Evolutionary conservation across 1,139 yeast species (phyloP).

Genomic region (Debaryomyces psychrophilus): DNA sequence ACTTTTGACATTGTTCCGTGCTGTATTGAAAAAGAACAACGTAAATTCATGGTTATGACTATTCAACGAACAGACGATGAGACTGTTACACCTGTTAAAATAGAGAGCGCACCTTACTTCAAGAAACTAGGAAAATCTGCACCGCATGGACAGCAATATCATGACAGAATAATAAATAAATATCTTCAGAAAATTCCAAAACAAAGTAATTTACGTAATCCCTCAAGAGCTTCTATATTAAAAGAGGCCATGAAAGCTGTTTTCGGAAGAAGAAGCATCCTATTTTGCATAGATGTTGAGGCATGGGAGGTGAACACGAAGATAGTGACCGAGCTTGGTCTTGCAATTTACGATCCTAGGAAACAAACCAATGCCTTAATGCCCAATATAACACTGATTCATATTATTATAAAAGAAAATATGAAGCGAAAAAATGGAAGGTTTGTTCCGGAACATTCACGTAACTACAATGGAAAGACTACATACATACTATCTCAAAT

Average conservation of each 20-base stretch:
- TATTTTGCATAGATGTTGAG: slow-evolving; percentile 66
- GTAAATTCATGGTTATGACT: not conserved
- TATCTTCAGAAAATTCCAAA: not conserved
- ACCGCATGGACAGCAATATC: not conserved
- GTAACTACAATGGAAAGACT: slow-evolving; percentile 57
- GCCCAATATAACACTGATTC: slow-evolving; percentile 54
- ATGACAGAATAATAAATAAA: slow-evolving; percentile 1
- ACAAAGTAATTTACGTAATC: slow-evolving; percentile 3
- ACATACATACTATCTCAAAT: slow-evolving; percentile 45
- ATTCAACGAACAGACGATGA: not conserved
- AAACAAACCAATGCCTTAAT: slow-evolving; percentile 39
- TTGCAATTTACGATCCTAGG: slow-evolving; percentile 66
- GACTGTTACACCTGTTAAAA: not conserved
- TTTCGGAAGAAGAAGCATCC: slow-evolving; percentile 35
- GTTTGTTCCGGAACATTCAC: slow-evolving; percentile 65
- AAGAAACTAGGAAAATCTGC: not conserved
- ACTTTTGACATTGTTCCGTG: not conserved
- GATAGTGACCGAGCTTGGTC: slow-evolving; percentile 66
- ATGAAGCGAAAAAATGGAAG: slow-evolving; percentile 52
- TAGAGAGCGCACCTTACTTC: not conserved
- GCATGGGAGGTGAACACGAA: slow-evolving; percentile 57
- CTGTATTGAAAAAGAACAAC: not conserved
- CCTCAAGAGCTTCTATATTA: slow-evolving; percentile 1
- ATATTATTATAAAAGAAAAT: slow-evolving; percentile 59
- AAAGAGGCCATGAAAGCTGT: slow-evolving; percentile 18